Percentiles rank a stretch among this genome's conserved stretches.
phyloP scores from a whole-genome alignment of 1,284 basidiomycete genomes.

The Farysia itapuensis region DNA sequence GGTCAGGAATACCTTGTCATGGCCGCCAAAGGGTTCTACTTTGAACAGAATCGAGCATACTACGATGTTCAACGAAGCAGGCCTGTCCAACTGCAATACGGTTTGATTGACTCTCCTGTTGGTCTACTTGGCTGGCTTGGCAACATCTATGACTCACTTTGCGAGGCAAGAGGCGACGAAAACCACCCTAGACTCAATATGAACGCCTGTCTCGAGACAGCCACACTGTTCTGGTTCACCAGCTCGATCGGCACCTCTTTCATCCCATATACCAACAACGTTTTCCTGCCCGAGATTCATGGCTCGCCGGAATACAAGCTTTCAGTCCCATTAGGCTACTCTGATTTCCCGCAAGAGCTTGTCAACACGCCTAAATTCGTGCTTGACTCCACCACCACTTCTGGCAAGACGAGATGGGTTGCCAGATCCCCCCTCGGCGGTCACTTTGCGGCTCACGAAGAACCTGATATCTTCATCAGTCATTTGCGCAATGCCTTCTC shows the following conservation, averaged over 20 bases:
- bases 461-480: conserved; percentile 36
- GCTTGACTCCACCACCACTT: conserved; percentile 24
- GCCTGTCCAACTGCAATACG: conserved; percentile 35
- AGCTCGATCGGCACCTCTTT: conserved; percentile 45
- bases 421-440: conserved; percentile 34
- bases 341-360: conserved; percentile 44
- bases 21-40: conserved; percentile 22
- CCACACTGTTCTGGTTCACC: conserved; percentile 37
- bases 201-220: conserved; percentile 23
- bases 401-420: conserved; percentile 31
- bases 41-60: conserved; percentile 35
- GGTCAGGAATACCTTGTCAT: conserved; percentile 25
- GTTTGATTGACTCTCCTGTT: conserved; percentile 41
- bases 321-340: conserved; percentile 34
- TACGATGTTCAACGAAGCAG: conserved; percentile 38
- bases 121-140: conserved; percentile 43
- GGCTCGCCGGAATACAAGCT: conserved; percentile 22
- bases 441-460: conserved; percentile 48
- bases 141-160: conserved; percentile 34
- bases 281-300: conserved; percentile 32
- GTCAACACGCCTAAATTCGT: conserved; percentile 32
- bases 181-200: conserved; percentile 29
- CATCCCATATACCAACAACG: conserved; percentile 42
- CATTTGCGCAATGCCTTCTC: conserved; percentile 45
- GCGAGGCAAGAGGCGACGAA: conserved; percentile 5